Evolutionary conservation across 371 early-diverging fungal species (phyloP), one percentile per base, ranked within the genome.

Genomic region (Amoeboaphelidium protococcarum): DNA sequence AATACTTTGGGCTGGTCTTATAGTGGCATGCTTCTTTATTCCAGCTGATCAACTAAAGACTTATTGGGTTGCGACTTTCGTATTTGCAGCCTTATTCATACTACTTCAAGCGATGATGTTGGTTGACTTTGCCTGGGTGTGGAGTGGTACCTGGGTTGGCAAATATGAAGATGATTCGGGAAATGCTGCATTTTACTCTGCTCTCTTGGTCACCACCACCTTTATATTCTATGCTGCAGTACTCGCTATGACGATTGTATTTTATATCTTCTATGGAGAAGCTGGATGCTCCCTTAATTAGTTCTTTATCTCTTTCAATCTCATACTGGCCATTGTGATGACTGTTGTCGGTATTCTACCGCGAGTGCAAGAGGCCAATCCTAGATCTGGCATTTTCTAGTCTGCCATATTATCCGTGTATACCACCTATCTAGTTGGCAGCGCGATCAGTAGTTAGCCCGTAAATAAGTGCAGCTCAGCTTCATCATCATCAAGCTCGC

Each of bases 391-490:
- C 12, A 62, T 94, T 22, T 80, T 88, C 1, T 91, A 94, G 61
- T 75, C 87, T 2, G 77, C 84, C 3, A 87, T 94, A 66, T 85
- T 94, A 13, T 74, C 76, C 20, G 70, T 81, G 24, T 94, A 94
- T 52, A 74, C 84, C 41, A 82, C 90, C 0, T 94, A 90, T 51
- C 63, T 90, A 43, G 71, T 89, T 2, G 64, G 79, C 22, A 80
- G 80, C 43, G 84, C 91, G 1, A 66, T 94, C 12, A 75, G 74
- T 1, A 82, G 80, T 52, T 80, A 73, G 53, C 90, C 90, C 6
- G 16, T 10, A 6, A 31, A 6, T 31, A 16, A 31, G 6, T 10
- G 37, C 37, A 10, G 6, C 6, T 31, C 37, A 31, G 6, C n/a
- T n/a, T n/a, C n/a, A n/a, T n/a, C n/a, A n/a, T n/a, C n/a, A n/a